Conservation (phyloP, 2,329 filamentous ascomycete genomes). For the Parastagonospora nodorum region DNA sequence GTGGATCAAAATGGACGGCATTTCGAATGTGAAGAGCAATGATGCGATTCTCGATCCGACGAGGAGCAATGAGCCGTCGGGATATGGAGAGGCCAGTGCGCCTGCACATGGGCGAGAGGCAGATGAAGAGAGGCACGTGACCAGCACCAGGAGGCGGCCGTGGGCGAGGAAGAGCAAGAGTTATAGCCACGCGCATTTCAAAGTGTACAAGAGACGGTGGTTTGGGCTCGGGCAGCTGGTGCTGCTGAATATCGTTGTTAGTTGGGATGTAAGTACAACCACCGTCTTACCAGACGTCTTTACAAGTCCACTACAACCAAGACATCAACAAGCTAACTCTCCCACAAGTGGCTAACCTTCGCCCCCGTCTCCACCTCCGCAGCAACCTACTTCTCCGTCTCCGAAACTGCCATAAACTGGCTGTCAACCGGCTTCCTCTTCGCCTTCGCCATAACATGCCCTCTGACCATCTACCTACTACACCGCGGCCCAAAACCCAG, state of each 20-base stretch:
- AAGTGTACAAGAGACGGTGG: conserved; percentile 83
- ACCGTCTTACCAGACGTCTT: too few species aligned
- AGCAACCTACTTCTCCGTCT: conserved; percentile 75
- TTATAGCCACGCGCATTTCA: conserved; percentile 44
- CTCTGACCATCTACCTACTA: conserved; percentile 73
- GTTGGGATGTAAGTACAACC: conserved; percentile 80
- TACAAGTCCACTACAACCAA: not conserved
- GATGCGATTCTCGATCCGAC: conserved; percentile 17
- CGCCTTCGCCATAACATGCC: conserved; percentile 75
- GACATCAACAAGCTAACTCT: not conserved
- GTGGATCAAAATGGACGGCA: conserved; percentile 29
- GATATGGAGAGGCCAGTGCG: not conserved
- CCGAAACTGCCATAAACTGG: conserved; percentile 86
- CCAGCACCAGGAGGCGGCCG: not conserved
- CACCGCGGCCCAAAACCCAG: conserved; percentile 80
- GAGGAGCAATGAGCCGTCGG: conserved; percentile 3
- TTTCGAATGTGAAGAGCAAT: conserved; percentile 13
- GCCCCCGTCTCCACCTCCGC: conserved; percentile 78
- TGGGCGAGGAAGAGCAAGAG: conserved; percentile 19
- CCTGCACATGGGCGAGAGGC: conserved; percentile 6
- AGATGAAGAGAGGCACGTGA: not conserved
- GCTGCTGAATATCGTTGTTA: conserved; percentile 88
- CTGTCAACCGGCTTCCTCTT: conserved; percentile 87
- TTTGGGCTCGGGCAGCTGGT: conserved; percentile 84
- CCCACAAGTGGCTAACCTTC: conserved; percentile 86